Conservation (phyloP, 75 land plant species). For the Chamaecyparis obtusa region DNA sequence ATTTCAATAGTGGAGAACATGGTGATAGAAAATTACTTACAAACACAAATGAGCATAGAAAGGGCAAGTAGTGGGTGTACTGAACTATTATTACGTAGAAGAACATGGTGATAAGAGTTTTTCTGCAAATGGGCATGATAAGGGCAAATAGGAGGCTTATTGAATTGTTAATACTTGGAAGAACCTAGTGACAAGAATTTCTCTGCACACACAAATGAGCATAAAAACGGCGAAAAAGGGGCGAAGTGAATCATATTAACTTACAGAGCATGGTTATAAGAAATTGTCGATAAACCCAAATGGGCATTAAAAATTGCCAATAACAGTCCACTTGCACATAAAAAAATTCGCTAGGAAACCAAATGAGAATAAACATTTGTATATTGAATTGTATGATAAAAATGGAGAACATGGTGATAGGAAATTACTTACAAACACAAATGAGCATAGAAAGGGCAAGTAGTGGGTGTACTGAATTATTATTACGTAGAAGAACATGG, state of each 20-base stretch:
- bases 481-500: not conserved
- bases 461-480: not conserved
- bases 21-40: not conserved
- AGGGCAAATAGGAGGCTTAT: not conserved
- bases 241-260: not conserved
- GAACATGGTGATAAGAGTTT: not conserved
- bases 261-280: not conserved
- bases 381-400: not conserved
- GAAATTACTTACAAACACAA: too few species aligned
- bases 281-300: not conserved
- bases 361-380: not conserved
- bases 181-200: not conserved
- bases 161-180: not conserved
- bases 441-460: not conserved
- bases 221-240: not conserved
- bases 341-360: not conserved
- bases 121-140: not conserved
- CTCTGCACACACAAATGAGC: not conserved
- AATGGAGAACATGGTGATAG: too few species aligned
- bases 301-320: not conserved
- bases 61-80: not conserved
- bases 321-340: too few species aligned
- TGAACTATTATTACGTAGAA: not conserved
- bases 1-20: not conserved
- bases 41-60: not conserved